Conservation (phyloP, 2,329 filamentous ascomycete genomes). For the Aspergillus niger region DNA sequence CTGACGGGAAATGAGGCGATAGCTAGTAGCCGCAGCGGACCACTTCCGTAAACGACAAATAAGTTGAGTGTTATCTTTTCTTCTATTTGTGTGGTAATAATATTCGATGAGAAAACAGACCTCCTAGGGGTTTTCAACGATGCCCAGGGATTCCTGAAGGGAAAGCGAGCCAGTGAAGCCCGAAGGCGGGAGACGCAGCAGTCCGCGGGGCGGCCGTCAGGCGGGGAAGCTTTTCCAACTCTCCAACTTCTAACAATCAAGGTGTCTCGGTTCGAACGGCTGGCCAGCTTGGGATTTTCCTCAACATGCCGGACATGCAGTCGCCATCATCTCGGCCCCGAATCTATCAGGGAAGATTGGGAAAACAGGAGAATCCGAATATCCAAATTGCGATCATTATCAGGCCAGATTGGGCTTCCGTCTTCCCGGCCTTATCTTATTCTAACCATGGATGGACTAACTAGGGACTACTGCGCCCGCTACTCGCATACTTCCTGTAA, state of each 20-base stretch:
- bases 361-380: no score
- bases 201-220: slow-evolving; percentile 9
- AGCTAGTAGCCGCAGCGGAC: no score
- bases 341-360: no score
- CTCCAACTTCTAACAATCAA: background rate
- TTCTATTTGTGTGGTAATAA: no score
- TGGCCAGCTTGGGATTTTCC: background rate
- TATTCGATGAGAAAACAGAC: background rate
- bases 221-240: slow-evolving; percentile 4
- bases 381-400: background rate
- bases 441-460: background rate
- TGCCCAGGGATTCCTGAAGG: background rate
- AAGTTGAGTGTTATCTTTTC: no score
- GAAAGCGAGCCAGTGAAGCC: background rate
- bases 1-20: background rate
- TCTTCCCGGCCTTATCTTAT: background rate
- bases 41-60: no score
- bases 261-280: background rate
- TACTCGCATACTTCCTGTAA: background rate
- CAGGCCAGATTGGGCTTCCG: background rate
- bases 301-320: background rate
- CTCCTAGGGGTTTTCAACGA: background rate
- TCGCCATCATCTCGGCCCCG: background rate
- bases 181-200: background rate
- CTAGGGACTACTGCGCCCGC: background rate